Conservation (phyloP, 148 eudicot genomes). For the Vaccinium vitisidaea region DNA sequence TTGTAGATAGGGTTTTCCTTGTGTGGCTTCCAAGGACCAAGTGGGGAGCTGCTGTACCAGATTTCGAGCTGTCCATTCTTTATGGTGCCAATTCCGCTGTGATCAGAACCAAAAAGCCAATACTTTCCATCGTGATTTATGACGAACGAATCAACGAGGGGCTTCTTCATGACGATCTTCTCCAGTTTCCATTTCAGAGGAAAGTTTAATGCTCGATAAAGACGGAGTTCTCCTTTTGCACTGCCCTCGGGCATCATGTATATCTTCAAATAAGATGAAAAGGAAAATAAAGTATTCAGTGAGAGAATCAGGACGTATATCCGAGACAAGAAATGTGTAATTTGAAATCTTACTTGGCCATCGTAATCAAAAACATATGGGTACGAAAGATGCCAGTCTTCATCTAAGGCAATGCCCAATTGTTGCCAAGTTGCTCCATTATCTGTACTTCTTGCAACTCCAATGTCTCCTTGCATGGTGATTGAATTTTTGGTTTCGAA, state of each 20-base stretch:
- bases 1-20: slow-evolving; percentile 76
- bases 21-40: slow-evolving; percentile 93
- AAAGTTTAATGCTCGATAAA: slow-evolving; percentile 67
- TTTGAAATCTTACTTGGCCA: slow-evolving; percentile 54
- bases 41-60: slow-evolving; percentile 82
- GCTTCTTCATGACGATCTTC: slow-evolving; percentile 67
- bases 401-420: slow-evolving; percentile 88
- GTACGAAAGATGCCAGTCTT: slow-evolving; percentile 96
- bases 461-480: slow-evolving; percentile 96
- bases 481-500: slow-evolving; percentile 85
- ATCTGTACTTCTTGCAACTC: slow-evolving; percentile 82
- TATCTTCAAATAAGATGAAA: slow-evolving; percentile 36
- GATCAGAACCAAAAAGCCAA: slow-evolving; percentile 96
- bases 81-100: slow-evolving; percentile 61
- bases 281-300: background rate
- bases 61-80: slow-evolving; percentile 90
- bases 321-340: background rate
- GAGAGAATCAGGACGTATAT: background rate
- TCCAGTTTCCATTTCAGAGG: slow-evolving; percentile 79
- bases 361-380: slow-evolving; percentile 76
- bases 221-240: slow-evolving; percentile 78
- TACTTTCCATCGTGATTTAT: slow-evolving; percentile 52
- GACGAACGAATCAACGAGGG: slow-evolving; percentile 81
- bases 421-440: slow-evolving; percentile 92
- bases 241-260: slow-evolving; percentile 97